Evolutionary conservation across 2,329 filamentous ascomycete species (phyloP).

Genomic region (Cladorrhinum sp.): DNA sequence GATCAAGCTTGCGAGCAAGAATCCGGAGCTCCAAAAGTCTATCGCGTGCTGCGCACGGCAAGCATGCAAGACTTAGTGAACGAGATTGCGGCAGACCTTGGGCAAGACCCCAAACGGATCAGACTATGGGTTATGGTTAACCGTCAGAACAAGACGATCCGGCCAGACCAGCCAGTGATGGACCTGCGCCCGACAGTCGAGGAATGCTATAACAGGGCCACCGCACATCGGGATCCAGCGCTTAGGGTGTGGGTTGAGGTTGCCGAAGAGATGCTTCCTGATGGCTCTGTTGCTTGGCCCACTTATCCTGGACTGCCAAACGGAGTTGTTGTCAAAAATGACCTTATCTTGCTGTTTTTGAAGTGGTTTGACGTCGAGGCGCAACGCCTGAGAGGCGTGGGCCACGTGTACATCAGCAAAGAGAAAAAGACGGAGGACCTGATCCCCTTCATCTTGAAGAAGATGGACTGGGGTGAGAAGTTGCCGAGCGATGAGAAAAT

Average conservation of each 20-base stretch:
- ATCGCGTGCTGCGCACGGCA: slow-evolving; percentile 72
- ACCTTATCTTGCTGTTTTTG: slow-evolving; percentile 78
- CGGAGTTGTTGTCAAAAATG: slow-evolving; percentile 56
- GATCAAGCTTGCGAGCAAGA: slow-evolving; percentile 57
- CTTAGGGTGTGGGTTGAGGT: slow-evolving; percentile 87
- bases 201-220: slow-evolving; percentile 56
- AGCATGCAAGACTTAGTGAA: slow-evolving; percentile 72
- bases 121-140: slow-evolving; percentile 98
- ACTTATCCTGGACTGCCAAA: slow-evolving; percentile 58
- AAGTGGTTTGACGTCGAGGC: slow-evolving; percentile 83
- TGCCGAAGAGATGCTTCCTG: slow-evolving; percentile 60
- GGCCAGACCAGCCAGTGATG: slow-evolving; percentile 82
- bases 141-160: slow-evolving; percentile 92
- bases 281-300: slow-evolving; percentile 72
- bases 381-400: slow-evolving; percentile 73
- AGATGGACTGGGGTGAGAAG: slow-evolving; percentile 83
- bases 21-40: slow-evolving; percentile 66
- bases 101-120: slow-evolving; percentile 64
- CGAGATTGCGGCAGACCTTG: slow-evolving; percentile 67
- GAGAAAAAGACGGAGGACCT: slow-evolving; percentile 87
- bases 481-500: slow-evolving; percentile 60
- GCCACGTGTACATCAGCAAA: slow-evolving; percentile 83
- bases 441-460: slow-evolving; percentile 69
- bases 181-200: slow-evolving; percentile 75
- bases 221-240: slow-evolving; percentile 63